Evolutionary conservation across 2,329 filamentous ascomycete genomes (phyloP).

Genomic region (Diplodia mutila): DNA sequence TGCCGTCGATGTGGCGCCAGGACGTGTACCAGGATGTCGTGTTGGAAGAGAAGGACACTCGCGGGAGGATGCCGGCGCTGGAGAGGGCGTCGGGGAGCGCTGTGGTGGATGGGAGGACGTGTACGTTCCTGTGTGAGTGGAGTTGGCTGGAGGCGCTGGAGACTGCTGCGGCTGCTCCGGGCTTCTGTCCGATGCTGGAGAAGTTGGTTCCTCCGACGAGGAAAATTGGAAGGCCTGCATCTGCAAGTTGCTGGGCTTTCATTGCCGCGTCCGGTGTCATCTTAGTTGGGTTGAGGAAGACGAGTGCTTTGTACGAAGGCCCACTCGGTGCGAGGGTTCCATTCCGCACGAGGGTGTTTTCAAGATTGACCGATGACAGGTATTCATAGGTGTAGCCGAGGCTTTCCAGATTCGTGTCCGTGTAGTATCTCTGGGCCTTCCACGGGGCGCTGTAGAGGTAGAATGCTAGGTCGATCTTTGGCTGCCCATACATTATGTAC

Average conservation of each 20-base stretch:
- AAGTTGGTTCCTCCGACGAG: slow-evolving; percentile 34
- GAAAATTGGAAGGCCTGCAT: slow-evolving; percentile 49
- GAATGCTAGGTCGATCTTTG: slow-evolving; percentile 49
- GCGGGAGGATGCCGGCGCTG: slow-evolving; percentile 39
- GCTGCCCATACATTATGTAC: slow-evolving; percentile 47
- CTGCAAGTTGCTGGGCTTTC: slow-evolving; percentile 42
- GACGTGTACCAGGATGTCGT: slow-evolving; percentile 44
- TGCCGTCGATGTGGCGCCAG: slow-evolving; percentile 36
- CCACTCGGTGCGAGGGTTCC: slow-evolving; percentile 42
- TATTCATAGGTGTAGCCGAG: slow-evolving; percentile 50
- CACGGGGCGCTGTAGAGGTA: slow-evolving; percentile 37
- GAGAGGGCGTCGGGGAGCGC: slow-evolving; percentile 39
- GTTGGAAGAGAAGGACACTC: slow-evolving; percentile 33
- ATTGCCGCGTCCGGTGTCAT: slow-evolving; percentile 42
- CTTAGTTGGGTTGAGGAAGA: slow-evolving; percentile 43
- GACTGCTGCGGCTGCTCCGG: neutral
- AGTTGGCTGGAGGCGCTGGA: neutral
- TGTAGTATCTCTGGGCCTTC: slow-evolving; percentile 23
- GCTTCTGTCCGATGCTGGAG: neutral
- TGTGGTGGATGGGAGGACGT: slow-evolving; percentile 36
- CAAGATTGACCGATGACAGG: slow-evolving; percentile 51
- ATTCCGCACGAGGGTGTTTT: slow-evolving; percentile 43
- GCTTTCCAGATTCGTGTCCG: slow-evolving; percentile 28
- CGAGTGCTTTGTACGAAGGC: slow-evolving; percentile 50
- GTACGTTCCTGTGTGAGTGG: slow-evolving; percentile 37